Evolutionary conservation across 768 basidiomycete species (phyloP).

Genomic region (Serendipita sp.): DNA sequence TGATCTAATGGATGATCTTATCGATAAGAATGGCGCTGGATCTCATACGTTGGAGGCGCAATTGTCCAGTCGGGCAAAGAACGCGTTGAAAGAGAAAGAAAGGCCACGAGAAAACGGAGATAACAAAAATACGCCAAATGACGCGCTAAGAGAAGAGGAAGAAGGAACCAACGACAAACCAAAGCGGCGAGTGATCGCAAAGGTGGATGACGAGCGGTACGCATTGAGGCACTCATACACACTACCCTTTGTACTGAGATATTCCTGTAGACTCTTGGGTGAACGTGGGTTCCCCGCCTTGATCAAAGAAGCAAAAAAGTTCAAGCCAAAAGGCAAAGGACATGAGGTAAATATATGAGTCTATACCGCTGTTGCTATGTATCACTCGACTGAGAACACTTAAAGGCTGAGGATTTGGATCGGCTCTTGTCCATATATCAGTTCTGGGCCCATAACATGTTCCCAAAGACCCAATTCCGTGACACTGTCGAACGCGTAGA

Average conservation of each 20-base stretch:
- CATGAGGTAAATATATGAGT: slow-evolving; percentile 62
- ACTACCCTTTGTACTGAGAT: neutral
- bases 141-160: neutral
- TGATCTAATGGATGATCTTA: slow-evolving; percentile 1
- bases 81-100: slow-evolving; percentile 20
- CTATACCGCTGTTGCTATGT: neutral
- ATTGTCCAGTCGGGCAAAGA: slow-evolving; percentile 35
- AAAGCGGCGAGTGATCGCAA: slow-evolving; percentile 26
- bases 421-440: slow-evolving; percentile 74
- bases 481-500: slow-evolving; percentile 81
- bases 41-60: slow-evolving; percentile 31
- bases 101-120: neutral
- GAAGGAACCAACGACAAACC: neutral
- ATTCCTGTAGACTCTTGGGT: slow-evolving; percentile 39
- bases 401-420: slow-evolving; percentile 64
- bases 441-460: slow-evolving; percentile 89
- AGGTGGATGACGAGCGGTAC: slow-evolving; percentile 49
- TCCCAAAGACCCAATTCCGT: slow-evolving; percentile 72
- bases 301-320: slow-evolving; percentile 57
- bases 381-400: neutral
- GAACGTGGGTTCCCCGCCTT: slow-evolving; percentile 66
- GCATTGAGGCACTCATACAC: slow-evolving; percentile 6
- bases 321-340: slow-evolving; percentile 77
- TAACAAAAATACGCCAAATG: too few species aligned
- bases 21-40: slow-evolving; percentile 20